Base-by-base conservation (phyloP, 345 rosid species). In the Luvunga scandens region DNA sequence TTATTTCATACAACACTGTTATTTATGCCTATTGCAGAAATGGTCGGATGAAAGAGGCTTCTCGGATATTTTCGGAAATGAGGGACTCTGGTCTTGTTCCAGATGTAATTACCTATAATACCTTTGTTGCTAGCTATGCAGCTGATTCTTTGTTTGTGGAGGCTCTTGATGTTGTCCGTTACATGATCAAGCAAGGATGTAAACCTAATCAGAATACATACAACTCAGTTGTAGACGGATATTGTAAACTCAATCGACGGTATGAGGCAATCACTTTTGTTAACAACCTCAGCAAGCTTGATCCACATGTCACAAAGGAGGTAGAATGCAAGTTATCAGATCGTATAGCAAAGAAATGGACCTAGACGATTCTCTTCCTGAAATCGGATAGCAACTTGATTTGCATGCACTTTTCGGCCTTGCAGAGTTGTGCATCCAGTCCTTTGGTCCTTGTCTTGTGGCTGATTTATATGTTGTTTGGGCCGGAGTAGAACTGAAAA, bases 41-140 rank as follows among this genome's bases (percentile, higher is more conserved):
- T 68, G 91, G 97, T 72, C 85, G 95, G 79, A 90, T 91, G 95
- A 96, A 79, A 78, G 98, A 96, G 79, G 97, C 99, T 56, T 92
- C 94, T 0, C 84, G 91, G 63, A 83, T 93, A 71, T 87, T 96
- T 38, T 83, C 92, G 18, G 95, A 93, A 84, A 89, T 96, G 93
- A 83, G 79, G 69, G 89, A 88, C 48, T 84, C 81, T 39, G 95
- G 95, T 74, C 83, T 91, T 65, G 86, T 82, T 38, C 99, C 98
- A 2, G 93, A 93, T 86, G 96, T 88, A 12, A 86, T 95, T 82
- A 93, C 97, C 1, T 95, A 90, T 77, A 95, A 93, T 81, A 95
- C 97, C 55, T 95, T 95, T 78, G 86, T 94, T 30, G 81, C 94
- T 24, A 88, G 90, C 79, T 94, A 92, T 79, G 97, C 99, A n/a